Evolutionary conservation across 129 eudicot species (phyloP).

Genomic region (Helianthus annuus): DNA sequence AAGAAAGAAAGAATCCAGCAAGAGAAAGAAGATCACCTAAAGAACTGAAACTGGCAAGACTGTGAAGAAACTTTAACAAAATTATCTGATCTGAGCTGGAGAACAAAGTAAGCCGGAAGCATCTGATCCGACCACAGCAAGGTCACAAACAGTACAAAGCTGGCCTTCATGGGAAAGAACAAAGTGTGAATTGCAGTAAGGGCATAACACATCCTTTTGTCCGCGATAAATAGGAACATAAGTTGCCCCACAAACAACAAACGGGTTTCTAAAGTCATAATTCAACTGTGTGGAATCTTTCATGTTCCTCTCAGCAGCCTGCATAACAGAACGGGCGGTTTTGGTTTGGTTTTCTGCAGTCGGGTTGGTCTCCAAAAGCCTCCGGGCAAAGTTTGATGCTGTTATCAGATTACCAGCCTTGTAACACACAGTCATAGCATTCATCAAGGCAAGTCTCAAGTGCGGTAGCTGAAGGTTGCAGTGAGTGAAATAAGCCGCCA

Average conservation of each 20-base stretch:
- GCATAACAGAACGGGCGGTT: conserved; percentile 63
- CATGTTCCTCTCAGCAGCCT: conserved; percentile 76
- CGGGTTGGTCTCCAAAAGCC: conserved; percentile 70
- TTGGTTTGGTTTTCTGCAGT: conserved; percentile 57
- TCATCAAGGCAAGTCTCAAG: conserved; percentile 56
- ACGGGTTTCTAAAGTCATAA: conserved; percentile 75
- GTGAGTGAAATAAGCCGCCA: conserved; percentile 78
- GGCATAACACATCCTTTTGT: conserved; percentile 69
- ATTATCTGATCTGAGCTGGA: conserved; percentile 68
- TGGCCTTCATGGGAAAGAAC: conserved; percentile 65
- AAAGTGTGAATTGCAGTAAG: conserved; percentile 65
- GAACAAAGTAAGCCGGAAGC: conserved; percentile 79
- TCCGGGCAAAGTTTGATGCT: conserved; percentile 68
- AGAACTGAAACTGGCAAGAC: conserved; percentile 15
- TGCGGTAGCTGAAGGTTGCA: conserved; percentile 74
- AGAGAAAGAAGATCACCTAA: conserved; percentile 26
- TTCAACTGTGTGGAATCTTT: conserved; percentile 53
- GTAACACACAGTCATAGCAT: conserved; percentile 64
- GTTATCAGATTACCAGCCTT: conserved; percentile 53
- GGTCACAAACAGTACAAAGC: conserved; percentile 68
- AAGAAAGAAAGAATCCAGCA: neutral
- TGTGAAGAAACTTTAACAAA: conserved; percentile 11
- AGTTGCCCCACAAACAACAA: conserved; percentile 78
- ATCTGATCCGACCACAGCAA: conserved; percentile 64
- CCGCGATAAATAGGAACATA: conserved; percentile 76